Base-by-base conservation (phyloP, 176 grass and related monocot genomes). In the Carex cristatella region DNA sequence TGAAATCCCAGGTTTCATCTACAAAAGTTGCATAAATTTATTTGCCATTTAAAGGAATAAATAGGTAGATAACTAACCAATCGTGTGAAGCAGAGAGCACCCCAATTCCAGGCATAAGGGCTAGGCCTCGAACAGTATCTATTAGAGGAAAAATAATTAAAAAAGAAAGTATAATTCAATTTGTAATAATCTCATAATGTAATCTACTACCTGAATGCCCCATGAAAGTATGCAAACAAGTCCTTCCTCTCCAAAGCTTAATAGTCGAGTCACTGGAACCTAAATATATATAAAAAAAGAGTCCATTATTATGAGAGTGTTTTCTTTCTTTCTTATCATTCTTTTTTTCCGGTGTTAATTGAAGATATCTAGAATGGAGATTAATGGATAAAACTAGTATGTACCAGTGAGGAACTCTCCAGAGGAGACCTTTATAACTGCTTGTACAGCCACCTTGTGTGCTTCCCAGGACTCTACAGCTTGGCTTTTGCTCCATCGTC, bases 191-290 rank as follows among this genome's bases (percentile, higher is more conserved):
- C 65, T 19, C 8, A 14, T 65, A 56, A 86, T 56, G 51, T 31
- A 61, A 78, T 58, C 42, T 65, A n/a, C 31, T 88, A 98, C 96
- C 96, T 88, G 91, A 85, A 90, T 98, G 96, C 35, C 96, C 95
- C 37, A 89, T 85, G 79, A 98, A 98, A 53, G 93, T 98, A 71
- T 98, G 96, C 27, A 98, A 63, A 86, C 96, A 98, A 48, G 88
- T 95, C 77, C 93, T 93, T 90, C 96, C 93, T 88, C 89, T 98
- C 96, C 96, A 98, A 67, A 98, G 91, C 69, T 98, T 98, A 59
- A 98, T 86, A 31, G 96, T 95, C 8, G 91, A 89, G 86, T 98
- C 93, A 87, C 96, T 98, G 55, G 96, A 98, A 92, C 93, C 96
- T 98, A 87, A 81, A 19, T 79, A 82, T 79, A 37, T 33, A 56